Evolutionary conservation across 75 land plant genomes (phyloP).

Genomic region (Pinus tabuliformis): DNA sequence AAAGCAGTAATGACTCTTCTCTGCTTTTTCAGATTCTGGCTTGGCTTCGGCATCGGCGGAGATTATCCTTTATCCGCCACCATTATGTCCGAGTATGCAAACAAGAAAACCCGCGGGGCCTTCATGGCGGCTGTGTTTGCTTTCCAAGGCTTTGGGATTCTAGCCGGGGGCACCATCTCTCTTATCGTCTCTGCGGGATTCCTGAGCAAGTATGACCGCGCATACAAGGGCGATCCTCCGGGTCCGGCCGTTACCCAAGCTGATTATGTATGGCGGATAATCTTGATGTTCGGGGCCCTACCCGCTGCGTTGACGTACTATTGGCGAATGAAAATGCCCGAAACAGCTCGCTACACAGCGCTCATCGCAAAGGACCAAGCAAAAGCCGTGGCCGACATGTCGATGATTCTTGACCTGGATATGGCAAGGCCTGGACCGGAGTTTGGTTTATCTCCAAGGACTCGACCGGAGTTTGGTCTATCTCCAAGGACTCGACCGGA

Average conservation of each 20-base stretch:
- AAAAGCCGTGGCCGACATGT: conserved; percentile 50
- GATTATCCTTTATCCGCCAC: conserved; percentile 53
- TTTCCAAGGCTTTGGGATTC: conserved; percentile 56
- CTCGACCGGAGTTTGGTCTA: conserved; percentile 12
- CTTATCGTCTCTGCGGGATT: conserved; percentile 29
- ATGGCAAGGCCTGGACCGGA: background rate
- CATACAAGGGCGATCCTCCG: conserved; percentile 14
- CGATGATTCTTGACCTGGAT: conserved; percentile 20
- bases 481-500: background rate
- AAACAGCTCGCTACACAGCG: conserved; percentile 61
- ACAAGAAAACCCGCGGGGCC: conserved; percentile 43
- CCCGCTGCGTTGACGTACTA: conserved; percentile 48
- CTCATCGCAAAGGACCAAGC: conserved; percentile 33
- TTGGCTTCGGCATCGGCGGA: conserved; percentile 57
- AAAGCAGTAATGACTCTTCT: conserved; percentile 51
- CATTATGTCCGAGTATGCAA: conserved; percentile 57
- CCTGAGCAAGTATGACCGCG: conserved; percentile 11
- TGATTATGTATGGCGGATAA: conserved; percentile 39
- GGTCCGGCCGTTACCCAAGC: conserved; percentile 23
- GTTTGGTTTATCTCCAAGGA: conserved; percentile 15
- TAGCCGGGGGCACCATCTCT: conserved; percentile 41
- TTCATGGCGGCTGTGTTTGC: conserved; percentile 43
- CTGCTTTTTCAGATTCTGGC: conserved; percentile 64
- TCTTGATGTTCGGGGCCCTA: conserved; percentile 42
- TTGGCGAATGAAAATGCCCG: conserved; percentile 50